phyloP scores from a whole-genome alignment of 768 basidiomycete species.

The Boletus reticulatus region DNA sequence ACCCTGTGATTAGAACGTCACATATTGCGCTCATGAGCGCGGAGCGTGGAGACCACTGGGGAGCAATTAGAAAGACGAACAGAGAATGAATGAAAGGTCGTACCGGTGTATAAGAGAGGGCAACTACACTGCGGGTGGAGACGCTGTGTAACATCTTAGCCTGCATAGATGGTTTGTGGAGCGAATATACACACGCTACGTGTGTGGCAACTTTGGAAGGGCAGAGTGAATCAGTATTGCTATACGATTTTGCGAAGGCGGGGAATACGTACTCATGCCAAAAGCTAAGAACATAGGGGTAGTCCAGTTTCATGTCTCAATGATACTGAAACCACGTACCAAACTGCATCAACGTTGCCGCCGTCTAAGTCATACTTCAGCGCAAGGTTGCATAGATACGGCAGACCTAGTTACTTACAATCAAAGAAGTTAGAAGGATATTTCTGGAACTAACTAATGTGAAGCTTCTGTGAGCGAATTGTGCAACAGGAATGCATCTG shows the following conservation, averaged over 20 bases:
- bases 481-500: too few species aligned
- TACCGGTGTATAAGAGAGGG: neutral
- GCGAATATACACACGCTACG: neutral
- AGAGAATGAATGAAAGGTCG: neutral
- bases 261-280: slow-evolving; percentile 5
- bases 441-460: slow-evolving; percentile 6
- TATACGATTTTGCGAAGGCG: too few species aligned
- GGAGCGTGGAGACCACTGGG: slow-evolving; percentile 15
- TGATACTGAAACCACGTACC: neutral
- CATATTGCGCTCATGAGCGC: slow-evolving; percentile 27
- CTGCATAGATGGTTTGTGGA: too few species aligned
- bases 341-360: slow-evolving; percentile 2
- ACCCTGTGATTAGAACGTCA: slow-evolving; percentile 18
- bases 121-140: neutral
- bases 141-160: neutral
- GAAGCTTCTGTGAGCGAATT: neutral
- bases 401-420: neutral
- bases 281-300: neutral
- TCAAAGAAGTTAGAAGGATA: neutral
- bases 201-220: neutral
- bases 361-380: neutral
- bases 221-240: neutral
- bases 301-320: neutral
- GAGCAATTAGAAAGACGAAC: neutral
- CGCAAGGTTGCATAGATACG: neutral